A percentile compares a stretch with the other conserved stretches of the same genome.
phyloP scores from a whole-genome alignment of 2,329 filamentous ascomycete species.

The Periconia sp. region DNA sequence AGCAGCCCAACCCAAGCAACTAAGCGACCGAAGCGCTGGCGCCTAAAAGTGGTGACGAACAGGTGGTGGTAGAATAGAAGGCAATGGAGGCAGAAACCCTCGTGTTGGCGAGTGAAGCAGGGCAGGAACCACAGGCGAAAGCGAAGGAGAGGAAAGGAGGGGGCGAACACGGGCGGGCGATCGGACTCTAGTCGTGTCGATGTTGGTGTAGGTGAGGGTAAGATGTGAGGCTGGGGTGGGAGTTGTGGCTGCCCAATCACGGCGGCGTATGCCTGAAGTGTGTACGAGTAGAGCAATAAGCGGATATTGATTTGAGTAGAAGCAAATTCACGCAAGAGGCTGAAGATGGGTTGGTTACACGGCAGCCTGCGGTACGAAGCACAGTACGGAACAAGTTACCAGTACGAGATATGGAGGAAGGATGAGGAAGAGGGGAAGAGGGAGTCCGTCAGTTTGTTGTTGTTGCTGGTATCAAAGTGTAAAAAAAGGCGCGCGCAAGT shows the following conservation, averaged over 20 bases:
- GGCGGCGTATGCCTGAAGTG: not conserved
- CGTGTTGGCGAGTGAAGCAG: not conserved
- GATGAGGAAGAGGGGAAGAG: conserved; percentile 6
- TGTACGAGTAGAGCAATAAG: not conserved
- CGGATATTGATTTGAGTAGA: not conserved
- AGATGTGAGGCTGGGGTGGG: not conserved
- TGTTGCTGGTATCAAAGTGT: no score
- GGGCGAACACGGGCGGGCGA: not conserved
- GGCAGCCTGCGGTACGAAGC: not conserved
- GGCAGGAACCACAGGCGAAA: not conserved
- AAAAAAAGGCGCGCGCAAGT: conserved; percentile 2
- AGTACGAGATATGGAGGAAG: not conserved
- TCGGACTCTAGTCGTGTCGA: conserved; percentile 23
- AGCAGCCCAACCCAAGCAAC: conserved; percentile 22
- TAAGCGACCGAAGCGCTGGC: conserved; percentile 2
- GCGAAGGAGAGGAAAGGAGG: not conserved
- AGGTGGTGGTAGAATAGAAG: not conserved
- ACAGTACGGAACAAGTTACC: no score
- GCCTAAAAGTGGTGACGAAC: conserved; percentile 2
- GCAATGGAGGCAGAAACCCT: not conserved
- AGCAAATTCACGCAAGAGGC: not conserved
- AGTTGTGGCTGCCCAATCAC: not conserved
- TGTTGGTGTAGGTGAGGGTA: conserved; percentile 3
- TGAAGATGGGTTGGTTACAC: not conserved
- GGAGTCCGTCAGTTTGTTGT: no score